Conservation (phyloP, 2,329 filamentous ascomycete genomes). For the Aspergillus aculeatinus region DNA sequence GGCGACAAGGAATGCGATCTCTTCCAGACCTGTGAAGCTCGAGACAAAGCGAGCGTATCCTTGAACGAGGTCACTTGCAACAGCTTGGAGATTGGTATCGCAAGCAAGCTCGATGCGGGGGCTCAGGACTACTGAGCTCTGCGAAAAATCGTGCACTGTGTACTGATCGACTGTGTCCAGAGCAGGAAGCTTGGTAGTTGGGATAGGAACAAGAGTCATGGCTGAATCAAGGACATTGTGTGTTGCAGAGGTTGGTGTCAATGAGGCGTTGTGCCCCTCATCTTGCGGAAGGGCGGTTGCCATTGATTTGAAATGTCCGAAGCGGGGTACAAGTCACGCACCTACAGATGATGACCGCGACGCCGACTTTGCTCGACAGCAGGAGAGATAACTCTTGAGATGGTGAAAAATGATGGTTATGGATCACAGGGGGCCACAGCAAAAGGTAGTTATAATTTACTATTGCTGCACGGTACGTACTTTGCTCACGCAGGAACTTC, state of each 20-base stretch:
- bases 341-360: slow-evolving; percentile 15
- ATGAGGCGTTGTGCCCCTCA: slow-evolving; percentile 14
- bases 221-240: not conserved
- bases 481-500: slow-evolving; percentile 18
- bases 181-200: slow-evolving; percentile 28
- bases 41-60: slow-evolving; percentile 29
- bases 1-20: slow-evolving; percentile 24
- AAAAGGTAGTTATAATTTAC: slow-evolving; percentile 5
- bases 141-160: slow-evolving; percentile 13
- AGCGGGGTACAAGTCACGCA: slow-evolving; percentile 15
- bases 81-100: slow-evolving; percentile 6
- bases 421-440: not conserved
- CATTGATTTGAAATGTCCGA: slow-evolving; percentile 19
- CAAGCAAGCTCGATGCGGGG: slow-evolving; percentile 14
- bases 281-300: slow-evolving; percentile 12
- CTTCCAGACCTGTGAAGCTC: slow-evolving; percentile 26
- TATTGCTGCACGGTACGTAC: slow-evolving; percentile 8
- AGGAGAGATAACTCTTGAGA: slow-evolving; percentile 4
- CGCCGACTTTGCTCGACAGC: slow-evolving; percentile 13
- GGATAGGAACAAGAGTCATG: slow-evolving; percentile 12
- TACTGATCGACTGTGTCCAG: slow-evolving; percentile 29
- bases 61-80: slow-evolving; percentile 18
- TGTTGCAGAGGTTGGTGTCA: not conserved
- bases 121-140: slow-evolving; percentile 8
- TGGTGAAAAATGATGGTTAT: slow-evolving; percentile 1